phyloP scores from a whole-genome alignment of 2,329 filamentous ascomycete species.

The Aureobasidium pullulans region DNA sequence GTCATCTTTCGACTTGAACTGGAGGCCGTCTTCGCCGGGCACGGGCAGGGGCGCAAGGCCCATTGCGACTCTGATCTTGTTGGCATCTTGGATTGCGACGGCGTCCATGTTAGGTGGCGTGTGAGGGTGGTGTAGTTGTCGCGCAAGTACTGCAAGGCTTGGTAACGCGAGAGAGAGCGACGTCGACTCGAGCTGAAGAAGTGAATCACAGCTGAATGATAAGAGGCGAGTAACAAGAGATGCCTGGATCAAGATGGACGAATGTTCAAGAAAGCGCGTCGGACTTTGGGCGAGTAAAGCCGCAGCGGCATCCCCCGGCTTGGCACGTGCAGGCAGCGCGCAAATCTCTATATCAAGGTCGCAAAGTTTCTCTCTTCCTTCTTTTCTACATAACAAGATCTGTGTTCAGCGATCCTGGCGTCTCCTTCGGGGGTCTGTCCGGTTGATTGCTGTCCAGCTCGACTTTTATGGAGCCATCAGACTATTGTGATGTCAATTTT shows the following conservation, averaged over 20 bases:
- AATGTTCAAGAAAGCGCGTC: not conserved
- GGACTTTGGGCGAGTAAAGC: conserved; percentile 5
- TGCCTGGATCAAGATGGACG: not conserved
- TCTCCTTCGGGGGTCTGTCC: conserved; percentile 44
- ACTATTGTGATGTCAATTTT: conserved; percentile 69
- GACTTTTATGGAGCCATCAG: conserved; percentile 77
- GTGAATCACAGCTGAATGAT: not conserved
- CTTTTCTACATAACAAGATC: conserved; percentile 55
- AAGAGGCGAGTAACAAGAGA: not conserved
- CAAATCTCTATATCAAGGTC: conserved; percentile 13
- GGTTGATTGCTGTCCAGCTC: conserved; percentile 82
- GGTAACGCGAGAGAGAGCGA: not conserved
- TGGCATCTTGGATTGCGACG: conserved; percentile 83
- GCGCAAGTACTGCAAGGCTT: not conserved
- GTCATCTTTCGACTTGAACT: conserved; percentile 47
- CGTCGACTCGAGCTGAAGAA: not conserved
- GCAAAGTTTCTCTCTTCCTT: conserved; percentile 22
- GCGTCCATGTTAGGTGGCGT: conserved; percentile 26
- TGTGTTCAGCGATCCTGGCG: conserved; percentile 78
- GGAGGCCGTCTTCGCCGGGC: conserved; percentile 53
- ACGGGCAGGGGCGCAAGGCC: conserved; percentile 86
- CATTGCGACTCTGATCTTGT: conserved; percentile 81
- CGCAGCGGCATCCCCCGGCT: not conserved
- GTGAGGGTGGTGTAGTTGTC: conserved; percentile 16
- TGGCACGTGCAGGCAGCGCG: not conserved